Conservation (phyloP, 2,329 filamentous ascomycete species). For the Arachnomyces sp. region DNA sequence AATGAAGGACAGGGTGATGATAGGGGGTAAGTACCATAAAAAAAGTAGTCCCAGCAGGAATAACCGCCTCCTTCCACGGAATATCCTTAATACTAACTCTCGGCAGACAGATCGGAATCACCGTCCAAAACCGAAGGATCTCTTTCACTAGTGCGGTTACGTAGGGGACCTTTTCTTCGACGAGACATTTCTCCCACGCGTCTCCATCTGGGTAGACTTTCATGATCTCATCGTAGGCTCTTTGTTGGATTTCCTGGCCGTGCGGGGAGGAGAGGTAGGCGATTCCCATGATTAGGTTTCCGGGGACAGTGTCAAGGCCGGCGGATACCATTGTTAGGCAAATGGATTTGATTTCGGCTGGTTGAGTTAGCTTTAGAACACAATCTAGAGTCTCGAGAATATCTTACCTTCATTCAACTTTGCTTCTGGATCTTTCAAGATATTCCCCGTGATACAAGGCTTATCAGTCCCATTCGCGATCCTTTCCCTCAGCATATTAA, state of each 20-base stretch:
- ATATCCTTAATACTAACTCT: conserved; percentile 66
- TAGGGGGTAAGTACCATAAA: conserved; percentile 53
- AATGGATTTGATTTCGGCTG: conserved; percentile 70
- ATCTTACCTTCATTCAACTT: conserved; percentile 57
- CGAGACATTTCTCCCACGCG: conserved; percentile 65
- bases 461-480: conserved; percentile 58
- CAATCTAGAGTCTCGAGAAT: conserved; percentile 7
- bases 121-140: conserved; percentile 68
- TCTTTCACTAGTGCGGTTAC: conserved; percentile 73
- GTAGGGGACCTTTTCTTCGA: conserved; percentile 70
- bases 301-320: conserved; percentile 73
- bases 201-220: conserved; percentile 64
- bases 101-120: conserved; percentile 72
- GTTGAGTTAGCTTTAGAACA: conserved; percentile 35
- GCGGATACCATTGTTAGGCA: conserved; percentile 76
- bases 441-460: conserved; percentile 62
- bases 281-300: conserved; percentile 71
- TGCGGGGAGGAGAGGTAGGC: conserved; percentile 63
- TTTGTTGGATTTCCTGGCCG: conserved; percentile 63
- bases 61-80: conserved; percentile 56
- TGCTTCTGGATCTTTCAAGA: conserved; percentile 62
- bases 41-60: conserved; percentile 70
- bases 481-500: conserved; percentile 53
- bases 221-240: conserved; percentile 63
- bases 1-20: neutral